Conservation (phyloP, 306 rosid genomes). For the Potentilla sterilis region DNA sequence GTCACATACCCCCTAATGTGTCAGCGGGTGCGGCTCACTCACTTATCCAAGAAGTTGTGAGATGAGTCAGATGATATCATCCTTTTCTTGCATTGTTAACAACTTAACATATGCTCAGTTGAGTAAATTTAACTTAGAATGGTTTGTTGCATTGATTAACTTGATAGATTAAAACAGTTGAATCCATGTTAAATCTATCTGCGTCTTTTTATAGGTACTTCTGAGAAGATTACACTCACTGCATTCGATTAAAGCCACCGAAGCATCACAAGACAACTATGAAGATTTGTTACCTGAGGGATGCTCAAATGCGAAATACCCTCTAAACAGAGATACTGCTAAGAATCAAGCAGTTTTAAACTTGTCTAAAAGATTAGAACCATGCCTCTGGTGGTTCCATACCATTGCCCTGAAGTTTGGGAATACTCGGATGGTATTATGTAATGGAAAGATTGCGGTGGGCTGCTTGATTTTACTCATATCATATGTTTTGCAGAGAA, state of each 20-base stretch:
- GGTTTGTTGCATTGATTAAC: not conserved
- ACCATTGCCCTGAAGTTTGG: conserved; percentile 66
- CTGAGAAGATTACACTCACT: conserved; percentile 60
- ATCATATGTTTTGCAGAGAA: conserved; percentile 54
- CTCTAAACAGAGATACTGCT: conserved; percentile 23
- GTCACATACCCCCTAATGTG: not conserved
- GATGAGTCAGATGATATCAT: not conserved
- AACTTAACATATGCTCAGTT: not conserved
- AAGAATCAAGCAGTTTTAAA: conserved; percentile 43
- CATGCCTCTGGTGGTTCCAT: conserved; percentile 68
- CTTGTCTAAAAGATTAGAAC: conserved; percentile 49
- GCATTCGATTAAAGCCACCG: conserved; percentile 49
- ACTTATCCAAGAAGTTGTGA: not conserved
- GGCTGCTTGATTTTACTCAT: conserved; percentile 55
- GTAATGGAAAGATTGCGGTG: conserved; percentile 56
- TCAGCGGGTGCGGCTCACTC: not conserved
- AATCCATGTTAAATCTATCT: not conserved
- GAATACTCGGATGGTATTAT: conserved; percentile 42
- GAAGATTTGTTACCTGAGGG: conserved; percentile 33
- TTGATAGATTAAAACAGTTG: not conserved
- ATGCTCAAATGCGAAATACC: conserved; percentile 23
- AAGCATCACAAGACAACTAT: conserved; percentile 36
- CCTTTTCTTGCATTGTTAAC: not conserved
- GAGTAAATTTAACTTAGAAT: not conserved
- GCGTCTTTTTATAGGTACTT: conserved; percentile 42